Percentiles rank a stretch among this genome's conserved stretches.
Evolutionary conservation across 352 stramenopile species (phyloP).

Genomic region (Pythium dissimile): DNA sequence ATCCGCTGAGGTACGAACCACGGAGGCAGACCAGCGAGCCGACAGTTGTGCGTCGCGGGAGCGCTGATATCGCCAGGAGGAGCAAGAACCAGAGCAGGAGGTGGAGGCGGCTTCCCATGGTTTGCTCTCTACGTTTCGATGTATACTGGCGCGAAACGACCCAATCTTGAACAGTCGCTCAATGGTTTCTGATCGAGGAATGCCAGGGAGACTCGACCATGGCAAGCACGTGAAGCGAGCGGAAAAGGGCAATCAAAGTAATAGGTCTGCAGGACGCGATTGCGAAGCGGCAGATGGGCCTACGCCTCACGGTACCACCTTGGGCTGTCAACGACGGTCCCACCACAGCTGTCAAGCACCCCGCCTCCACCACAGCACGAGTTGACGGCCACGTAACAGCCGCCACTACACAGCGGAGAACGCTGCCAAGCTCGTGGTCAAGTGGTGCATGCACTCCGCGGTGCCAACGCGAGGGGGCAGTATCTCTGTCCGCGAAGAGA

Average conservation of each 20-base stretch:
- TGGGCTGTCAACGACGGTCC: too few species aligned
- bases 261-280: too few species aligned
- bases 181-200: not conserved
- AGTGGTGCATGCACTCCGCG: slow-evolving; percentile 57
- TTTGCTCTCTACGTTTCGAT: not conserved
- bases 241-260: too few species aligned
- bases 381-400: too few species aligned
- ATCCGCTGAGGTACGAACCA: slow-evolving; percentile 42
- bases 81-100: not conserved
- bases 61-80: too few species aligned
- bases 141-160: slow-evolving; percentile 1
- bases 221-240: slow-evolving; percentile 2
- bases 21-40: slow-evolving; percentile 34
- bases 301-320: too few species aligned
- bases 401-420: slow-evolving; percentile 10
- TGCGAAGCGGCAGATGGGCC: too few species aligned
- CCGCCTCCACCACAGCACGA: too few species aligned
- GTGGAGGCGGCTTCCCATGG: not conserved
- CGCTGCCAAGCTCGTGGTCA: slow-evolving; percentile 46
- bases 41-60: too few species aligned
- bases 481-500: slow-evolving; percentile 74
- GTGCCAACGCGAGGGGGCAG: slow-evolving; percentile 73
- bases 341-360: too few species aligned
- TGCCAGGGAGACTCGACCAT: not conserved
- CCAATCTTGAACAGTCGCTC: slow-evolving; percentile 19